Percentiles rank a stretch among this genome's conserved stretches.
Evolutionary conservation across 2,329 filamentous ascomycete genomes (phyloP).

Genomic region (Coniella lustricola): DNA sequence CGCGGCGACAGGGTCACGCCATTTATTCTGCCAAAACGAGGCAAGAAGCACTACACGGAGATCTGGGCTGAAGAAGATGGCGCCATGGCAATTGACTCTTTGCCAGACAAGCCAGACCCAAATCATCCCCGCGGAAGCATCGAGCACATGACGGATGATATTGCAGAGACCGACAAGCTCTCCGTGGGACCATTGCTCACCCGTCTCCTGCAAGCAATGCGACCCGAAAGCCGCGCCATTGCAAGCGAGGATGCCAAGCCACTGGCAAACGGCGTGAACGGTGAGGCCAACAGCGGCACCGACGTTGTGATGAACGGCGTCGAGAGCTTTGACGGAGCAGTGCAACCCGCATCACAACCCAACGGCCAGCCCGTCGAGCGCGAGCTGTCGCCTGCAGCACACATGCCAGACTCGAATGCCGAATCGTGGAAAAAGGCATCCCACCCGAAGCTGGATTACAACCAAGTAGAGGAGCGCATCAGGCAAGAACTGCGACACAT

Average conservation of each 20-base stretch:
- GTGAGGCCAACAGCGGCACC: constrained; percentile 32
- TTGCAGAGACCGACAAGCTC: constrained; percentile 82
- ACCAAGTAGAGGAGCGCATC: constrained; percentile 80
- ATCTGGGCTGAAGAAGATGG: constrained; percentile 94
- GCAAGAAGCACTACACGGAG: constrained; percentile 79
- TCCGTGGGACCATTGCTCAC: constrained; percentile 82
- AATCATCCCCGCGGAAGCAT: constrained; percentile 82
- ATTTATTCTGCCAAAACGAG: constrained; percentile 79
- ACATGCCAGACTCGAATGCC: constrained; percentile 68
- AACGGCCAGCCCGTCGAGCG: constrained; percentile 22
- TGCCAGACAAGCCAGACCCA: constrained; percentile 60
- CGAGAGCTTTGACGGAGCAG: constrained; percentile 35
- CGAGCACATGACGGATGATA: constrained; percentile 78
- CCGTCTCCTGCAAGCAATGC: constrained; percentile 71
- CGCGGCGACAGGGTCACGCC: constrained; percentile 76
- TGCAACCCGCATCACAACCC: constrained; percentile 9
- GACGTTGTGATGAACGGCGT: constrained; percentile 51
- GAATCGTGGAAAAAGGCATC: constrained; percentile 74
- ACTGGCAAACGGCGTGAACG: constrained; percentile 41
- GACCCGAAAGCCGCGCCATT: constrained; percentile 59
- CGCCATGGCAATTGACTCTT: constrained; percentile 63
- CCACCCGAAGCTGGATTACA: constrained; percentile 72
- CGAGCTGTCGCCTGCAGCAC: constrained; percentile 61
- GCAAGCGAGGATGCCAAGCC: constrained; percentile 48
- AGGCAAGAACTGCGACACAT: constrained; percentile 88